A percentile compares a stretch with the other conserved stretches of the same genome.
These are phyloP conservation scores for Gossypium turneri DNA, from an alignment of 345 rosid species.

Conservation along the genomic window DNA sequence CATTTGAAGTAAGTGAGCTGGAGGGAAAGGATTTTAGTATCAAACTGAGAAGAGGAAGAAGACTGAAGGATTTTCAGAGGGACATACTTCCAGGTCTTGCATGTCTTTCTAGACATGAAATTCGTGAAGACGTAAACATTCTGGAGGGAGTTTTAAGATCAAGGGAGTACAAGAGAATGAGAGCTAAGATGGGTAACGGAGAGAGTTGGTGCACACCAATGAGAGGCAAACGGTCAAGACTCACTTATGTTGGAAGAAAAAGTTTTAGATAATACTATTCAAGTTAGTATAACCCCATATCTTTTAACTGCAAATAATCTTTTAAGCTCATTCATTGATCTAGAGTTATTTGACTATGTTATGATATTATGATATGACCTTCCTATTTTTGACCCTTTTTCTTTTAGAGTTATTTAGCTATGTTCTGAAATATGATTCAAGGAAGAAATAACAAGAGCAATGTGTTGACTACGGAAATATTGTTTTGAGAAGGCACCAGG, in stretches of 20 bases:
- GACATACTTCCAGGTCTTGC: slow-evolving; percentile 68
- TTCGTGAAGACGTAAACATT: slow-evolving; percentile 64
- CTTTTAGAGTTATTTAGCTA: background rate
- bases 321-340: slow-evolving; percentile 5
- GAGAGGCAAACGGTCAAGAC: slow-evolving; percentile 38
- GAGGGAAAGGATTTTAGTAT: slow-evolving; percentile 44
- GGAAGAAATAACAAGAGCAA: background rate
- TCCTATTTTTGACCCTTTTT: too few species aligned
- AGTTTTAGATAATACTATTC: slow-evolving; percentile 11
- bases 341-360: background rate
- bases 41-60: slow-evolving; percentile 70
- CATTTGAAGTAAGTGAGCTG: slow-evolving; percentile 35
- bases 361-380: background rate
- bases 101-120: slow-evolving; percentile 66
- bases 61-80: slow-evolving; percentile 75
- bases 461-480: background rate
- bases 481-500: too few species aligned
- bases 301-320: slow-evolving; percentile 1
- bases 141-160: slow-evolving; percentile 72
- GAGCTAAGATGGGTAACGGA: slow-evolving; percentile 39
- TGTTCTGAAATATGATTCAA: background rate
- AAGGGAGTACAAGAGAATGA: slow-evolving; percentile 64
- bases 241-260: slow-evolving; percentile 25
- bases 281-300: background rate
- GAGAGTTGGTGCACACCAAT: slow-evolving; percentile 38